Conservation (phyloP, 2,329 filamentous ascomycete genomes). For the Raffaelea ambrosiae region DNA sequence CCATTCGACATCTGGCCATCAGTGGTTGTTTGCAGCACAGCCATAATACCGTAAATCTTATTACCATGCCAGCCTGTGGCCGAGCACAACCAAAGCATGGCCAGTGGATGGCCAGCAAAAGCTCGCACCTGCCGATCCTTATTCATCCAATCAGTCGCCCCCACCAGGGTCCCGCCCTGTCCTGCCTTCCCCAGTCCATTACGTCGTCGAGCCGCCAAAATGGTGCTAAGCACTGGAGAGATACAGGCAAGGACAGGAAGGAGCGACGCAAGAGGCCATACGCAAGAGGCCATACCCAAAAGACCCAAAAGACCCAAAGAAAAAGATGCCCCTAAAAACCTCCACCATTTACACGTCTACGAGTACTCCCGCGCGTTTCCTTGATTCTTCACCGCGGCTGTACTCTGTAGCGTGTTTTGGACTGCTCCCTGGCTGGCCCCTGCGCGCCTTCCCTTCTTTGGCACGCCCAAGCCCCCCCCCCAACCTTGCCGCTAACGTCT, state of each 20-base stretch:
- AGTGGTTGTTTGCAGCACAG: no score
- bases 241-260: no score
- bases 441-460: neutral
- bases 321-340: no score
- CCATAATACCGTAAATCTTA: no score
- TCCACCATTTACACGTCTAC: no score
- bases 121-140: neutral
- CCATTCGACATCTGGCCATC: no score
- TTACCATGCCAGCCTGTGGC: no score
- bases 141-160: neutral
- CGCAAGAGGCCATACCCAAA: no score
- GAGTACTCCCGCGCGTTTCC: neutral
- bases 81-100: no score
- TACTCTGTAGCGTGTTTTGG: neutral
- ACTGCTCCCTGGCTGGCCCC: neutral
- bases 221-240: neutral
- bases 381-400: conserved; percentile 1
- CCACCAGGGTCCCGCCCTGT: neutral
- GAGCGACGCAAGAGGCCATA: no score
- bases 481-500: neutral
- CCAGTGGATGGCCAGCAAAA: neutral
- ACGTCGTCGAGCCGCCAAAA: conserved; percentile 11
- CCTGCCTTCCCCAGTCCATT: conserved; percentile 1
- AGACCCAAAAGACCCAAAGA: no score
- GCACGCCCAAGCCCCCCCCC: neutral